Base-by-base conservation (phyloP, 2,329 filamentous ascomycete species). In the Botrytis aclada region DNA sequence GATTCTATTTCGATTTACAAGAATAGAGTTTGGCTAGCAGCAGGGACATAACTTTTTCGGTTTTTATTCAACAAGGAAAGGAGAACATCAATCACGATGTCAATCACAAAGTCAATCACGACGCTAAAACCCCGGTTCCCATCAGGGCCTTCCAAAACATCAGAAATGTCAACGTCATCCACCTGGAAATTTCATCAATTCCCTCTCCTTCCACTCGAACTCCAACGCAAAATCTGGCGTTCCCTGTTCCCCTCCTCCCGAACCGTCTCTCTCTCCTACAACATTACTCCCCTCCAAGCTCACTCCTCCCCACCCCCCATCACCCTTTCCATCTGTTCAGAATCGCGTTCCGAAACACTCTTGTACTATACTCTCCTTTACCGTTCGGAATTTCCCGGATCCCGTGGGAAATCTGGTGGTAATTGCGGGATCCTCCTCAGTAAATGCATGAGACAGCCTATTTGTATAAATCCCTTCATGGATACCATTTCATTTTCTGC, bases 321-420 rank as follows among this genome's bases (percentile, higher is more conserved):
- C 18, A 72, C 70, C 14, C 61, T 72, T 16, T 37, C n/a, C 1
- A 58, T 72, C 22, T 72, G 70, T 25, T 7, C 29, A 2, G 70
- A 72, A 60, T 72, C 70, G 60, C 70, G 70, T 67, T 63, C 47
- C 22, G 70, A 72, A n/a, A 72, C 70, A 29, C 47, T 72, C 9
- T 29, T 43, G 29, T 39, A 67, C 47, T 72, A 72, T 22, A 66
- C 62, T 6, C 29, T 72, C 1, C 41, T 72, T 8, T 72, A 72
- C 29, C 62, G 70, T 14, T 58, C 20, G 20, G 61, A 66, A 56
- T 72, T 66, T 18, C 18, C 32, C 16, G n/a, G 37, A 29, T 39
- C 45, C 4, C 45, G 32, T 4, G 45, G 64, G 8, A 29, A 16
- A 39, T 4, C 25, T 0, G 45, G 64, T 25, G 64, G 34, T 0